Percentiles rank a stretch among this genome's conserved stretches.
phyloP scores from a whole-genome alignment of 805 yeast genomes.

The Komagataella pastoris region DNA sequence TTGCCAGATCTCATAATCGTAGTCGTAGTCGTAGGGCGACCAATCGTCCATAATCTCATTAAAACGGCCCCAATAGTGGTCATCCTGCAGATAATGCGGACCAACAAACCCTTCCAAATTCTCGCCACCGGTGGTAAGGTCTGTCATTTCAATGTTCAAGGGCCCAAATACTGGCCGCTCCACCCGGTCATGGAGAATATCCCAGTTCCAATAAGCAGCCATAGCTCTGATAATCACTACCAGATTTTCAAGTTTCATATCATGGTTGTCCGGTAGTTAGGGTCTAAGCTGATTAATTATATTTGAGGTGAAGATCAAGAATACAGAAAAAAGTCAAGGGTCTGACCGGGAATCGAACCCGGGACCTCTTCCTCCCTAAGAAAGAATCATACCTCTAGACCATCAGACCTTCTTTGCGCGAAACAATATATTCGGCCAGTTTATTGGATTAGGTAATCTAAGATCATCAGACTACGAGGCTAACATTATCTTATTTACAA shows the following conservation, averaged over 20 bases:
- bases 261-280: background rate
- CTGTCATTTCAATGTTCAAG: background rate
- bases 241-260: background rate
- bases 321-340: conserved; percentile 1
- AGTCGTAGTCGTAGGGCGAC: background rate
- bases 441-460: background rate
- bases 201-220: background rate
- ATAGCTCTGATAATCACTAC: background rate
- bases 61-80: background rate
- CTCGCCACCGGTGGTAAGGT: background rate
- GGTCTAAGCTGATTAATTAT: conserved; percentile 25
- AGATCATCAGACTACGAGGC: background rate
- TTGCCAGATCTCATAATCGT: background rate
- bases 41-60: background rate
- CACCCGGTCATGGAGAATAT: background rate
- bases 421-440: background rate
- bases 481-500: background rate
- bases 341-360: conserved; percentile 8
- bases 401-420: conserved; percentile 3
- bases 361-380: conserved; percentile 8
- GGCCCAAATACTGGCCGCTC: background rate
- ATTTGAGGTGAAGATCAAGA: background rate
- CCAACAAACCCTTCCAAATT: background rate
- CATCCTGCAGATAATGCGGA: background rate
- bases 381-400: conserved; percentile 7